phyloP scores from a whole-genome alignment of 164 flowering plant species.

The Annona cherimola region DNA sequence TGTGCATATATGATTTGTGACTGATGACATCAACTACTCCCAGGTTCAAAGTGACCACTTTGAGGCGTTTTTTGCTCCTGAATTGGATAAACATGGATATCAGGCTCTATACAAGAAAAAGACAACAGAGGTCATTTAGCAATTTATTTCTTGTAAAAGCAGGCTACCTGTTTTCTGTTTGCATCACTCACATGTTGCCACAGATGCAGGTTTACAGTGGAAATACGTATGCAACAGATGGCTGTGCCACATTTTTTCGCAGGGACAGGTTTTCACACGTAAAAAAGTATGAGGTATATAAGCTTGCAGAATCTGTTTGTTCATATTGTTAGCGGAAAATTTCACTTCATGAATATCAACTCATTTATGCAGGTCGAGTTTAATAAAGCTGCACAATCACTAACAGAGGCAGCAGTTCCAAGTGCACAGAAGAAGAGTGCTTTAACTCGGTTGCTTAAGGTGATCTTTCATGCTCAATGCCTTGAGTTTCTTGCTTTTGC shows the following conservation, averaged over 20 bases:
- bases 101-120: slow-evolving; percentile 81
- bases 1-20: too few relatives aligned
- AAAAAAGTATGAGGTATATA: slow-evolving; percentile 85
- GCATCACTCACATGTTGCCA: background rate
- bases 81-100: slow-evolving; percentile 94
- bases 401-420: slow-evolving; percentile 83
- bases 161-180: background rate
- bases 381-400: slow-evolving; percentile 97
- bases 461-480: slow-evolving; percentile 19
- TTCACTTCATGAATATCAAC: slow-evolving; percentile 1
- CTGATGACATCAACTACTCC: slow-evolving; percentile 2
- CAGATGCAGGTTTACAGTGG: slow-evolving; percentile 62
- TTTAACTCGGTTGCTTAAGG: slow-evolving; percentile 79
- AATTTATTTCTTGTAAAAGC: background rate
- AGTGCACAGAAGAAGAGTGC: slow-evolving; percentile 80
- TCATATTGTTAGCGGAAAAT: background rate
- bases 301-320: background rate
- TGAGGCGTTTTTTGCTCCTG: slow-evolving; percentile 90
- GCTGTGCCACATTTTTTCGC: slow-evolving; percentile 97
- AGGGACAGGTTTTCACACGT: slow-evolving; percentile 90
- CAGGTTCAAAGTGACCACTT: slow-evolving; percentile 96
- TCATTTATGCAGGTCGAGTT: slow-evolving; percentile 78
- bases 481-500: background rate
- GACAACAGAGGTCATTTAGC: slow-evolving; percentile 68
- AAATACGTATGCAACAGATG: slow-evolving; percentile 58